Evolutionary conservation across 2,329 filamentous ascomycete genomes (phyloP).

Genomic region (Aspergillus brasiliensis): DNA sequence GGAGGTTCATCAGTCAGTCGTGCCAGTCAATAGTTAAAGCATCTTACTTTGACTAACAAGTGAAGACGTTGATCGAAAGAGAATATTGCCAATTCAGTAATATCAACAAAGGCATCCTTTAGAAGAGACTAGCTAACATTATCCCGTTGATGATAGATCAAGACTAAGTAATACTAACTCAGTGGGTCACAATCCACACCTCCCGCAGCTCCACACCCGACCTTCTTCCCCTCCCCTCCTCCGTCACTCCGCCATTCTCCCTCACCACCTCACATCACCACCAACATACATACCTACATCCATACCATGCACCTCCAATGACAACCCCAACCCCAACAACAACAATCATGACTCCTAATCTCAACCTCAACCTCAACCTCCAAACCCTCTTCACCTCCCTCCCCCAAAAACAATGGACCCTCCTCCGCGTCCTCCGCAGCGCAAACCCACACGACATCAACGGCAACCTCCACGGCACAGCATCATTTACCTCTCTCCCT

Average conservation of each 20-base stretch:
- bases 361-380: conserved; percentile 13
- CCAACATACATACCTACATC: neutral
- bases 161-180: neutral
- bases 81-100: too few relatives aligned
- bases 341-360: too few relatives aligned
- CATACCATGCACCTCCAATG: neutral
- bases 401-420: conserved; percentile 33
- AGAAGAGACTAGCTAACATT: too few relatives aligned
- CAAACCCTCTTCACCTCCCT: conserved; percentile 34
- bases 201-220: neutral
- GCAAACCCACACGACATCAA: conserved; percentile 45
- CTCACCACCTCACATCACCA: neutral
- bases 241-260: neutral
- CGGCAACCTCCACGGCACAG: conserved; percentile 43
- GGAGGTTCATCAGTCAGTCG: too few relatives aligned
- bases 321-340: conserved; percentile 15
- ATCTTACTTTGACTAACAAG: too few relatives aligned
- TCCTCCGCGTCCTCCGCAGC: conserved; percentile 43
- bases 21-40: too few relatives aligned
- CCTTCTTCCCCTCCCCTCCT: neutral
- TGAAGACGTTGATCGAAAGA: too few relatives aligned
- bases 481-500: conserved; percentile 37
- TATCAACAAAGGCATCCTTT: accelerated
- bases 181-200: neutral
- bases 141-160: too few relatives aligned